Evolutionary conservation across 352 stramenopile genomes (phyloP).

Genomic region (Phytopythium montanum): DNA sequence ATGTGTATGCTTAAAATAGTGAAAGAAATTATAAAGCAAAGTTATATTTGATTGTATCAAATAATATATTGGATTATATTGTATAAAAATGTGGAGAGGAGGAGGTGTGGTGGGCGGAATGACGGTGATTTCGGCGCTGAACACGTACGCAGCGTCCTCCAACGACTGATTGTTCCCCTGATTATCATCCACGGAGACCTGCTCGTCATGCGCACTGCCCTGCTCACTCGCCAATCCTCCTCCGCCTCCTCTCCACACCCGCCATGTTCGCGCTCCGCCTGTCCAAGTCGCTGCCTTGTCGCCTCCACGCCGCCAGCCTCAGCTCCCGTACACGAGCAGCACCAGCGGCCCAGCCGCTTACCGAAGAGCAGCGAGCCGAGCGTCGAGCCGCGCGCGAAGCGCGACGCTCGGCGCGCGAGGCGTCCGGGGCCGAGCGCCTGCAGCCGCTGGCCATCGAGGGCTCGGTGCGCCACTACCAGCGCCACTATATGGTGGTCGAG

Average conservation of each 20-base stretch:
- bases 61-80: too few species aligned
- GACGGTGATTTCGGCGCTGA: too few species aligned
- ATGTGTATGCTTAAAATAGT: too few species aligned
- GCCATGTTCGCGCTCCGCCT: conserved; percentile 1
- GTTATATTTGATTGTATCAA: too few species aligned
- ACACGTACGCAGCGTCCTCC: too few species aligned
- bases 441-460: conserved; percentile 53
- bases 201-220: not conserved
- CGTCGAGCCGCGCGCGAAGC: conserved; percentile 24
- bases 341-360: conserved; percentile 13
- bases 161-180: conserved; percentile 1
- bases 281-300: not conserved
- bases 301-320: not conserved
- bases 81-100: too few species aligned
- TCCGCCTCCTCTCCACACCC: not conserved
- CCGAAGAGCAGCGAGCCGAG: conserved; percentile 22
- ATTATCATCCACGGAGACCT: not conserved
- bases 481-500: conserved; percentile 64
- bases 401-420: conserved; percentile 8
- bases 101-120: too few species aligned
- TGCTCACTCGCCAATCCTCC: not conserved
- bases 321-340: not conserved
- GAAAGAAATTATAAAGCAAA: too few species aligned
- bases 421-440: conserved; percentile 5
- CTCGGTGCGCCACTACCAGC: conserved; percentile 45